Conservation (phyloP, 495 filamentous ascomycete species). For the Lophiotrema nucula region DNA sequence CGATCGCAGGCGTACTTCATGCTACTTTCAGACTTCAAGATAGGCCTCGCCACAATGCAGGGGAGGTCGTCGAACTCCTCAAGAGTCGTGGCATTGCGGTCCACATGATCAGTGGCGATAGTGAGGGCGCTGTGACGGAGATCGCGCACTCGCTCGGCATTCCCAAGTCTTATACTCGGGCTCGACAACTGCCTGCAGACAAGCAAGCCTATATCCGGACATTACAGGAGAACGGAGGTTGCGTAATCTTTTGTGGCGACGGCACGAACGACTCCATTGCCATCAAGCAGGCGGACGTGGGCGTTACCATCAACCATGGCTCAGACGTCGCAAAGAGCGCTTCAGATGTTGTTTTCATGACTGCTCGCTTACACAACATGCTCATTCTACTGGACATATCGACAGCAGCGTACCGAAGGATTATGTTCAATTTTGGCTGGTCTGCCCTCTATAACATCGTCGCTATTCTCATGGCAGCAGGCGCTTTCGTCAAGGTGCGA, state of each 20-base stretch:
- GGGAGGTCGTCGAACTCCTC: conserved; percentile 49
- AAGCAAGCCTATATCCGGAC: conserved; percentile 62
- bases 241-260: conserved; percentile 72
- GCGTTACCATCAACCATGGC: conserved; percentile 63
- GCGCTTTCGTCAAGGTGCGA: conserved; percentile 61
- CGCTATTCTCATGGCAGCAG: conserved; percentile 68
- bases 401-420: conserved; percentile 51
- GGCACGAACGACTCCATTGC: conserved; percentile 80
- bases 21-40: conserved; percentile 64
- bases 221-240: conserved; percentile 32
- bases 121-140: conserved; percentile 55
- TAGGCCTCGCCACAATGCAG: conserved; percentile 57
- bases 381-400: conserved; percentile 60
- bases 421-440: conserved; percentile 74
- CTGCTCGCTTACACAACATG: conserved; percentile 56
- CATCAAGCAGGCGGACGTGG: conserved; percentile 69
- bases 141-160: conserved; percentile 58
- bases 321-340: conserved; percentile 66
- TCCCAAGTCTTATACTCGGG: conserved; percentile 45
- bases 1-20: conserved; percentile 48
- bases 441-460: conserved; percentile 71
- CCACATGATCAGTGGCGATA: conserved; percentile 70
- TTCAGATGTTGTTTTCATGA: conserved; percentile 68
- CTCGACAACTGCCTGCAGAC: conserved; percentile 57
- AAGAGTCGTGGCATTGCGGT: conserved; percentile 56